Conservation (phyloP, 148 eudicot species). For the Rhododendron simsii region DNA sequence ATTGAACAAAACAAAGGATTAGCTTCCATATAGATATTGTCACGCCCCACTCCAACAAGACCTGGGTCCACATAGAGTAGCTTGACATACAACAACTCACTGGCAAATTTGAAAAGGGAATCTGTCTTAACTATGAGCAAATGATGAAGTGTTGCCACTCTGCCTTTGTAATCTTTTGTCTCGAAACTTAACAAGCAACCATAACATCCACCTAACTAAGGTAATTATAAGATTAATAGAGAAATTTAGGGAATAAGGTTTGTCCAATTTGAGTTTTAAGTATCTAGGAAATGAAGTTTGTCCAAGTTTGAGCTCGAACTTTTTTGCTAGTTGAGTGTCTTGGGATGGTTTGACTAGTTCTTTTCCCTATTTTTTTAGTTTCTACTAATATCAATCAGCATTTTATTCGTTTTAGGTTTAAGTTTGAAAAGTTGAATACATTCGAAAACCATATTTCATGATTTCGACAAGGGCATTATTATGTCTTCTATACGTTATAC, state of each 20-base stretch:
- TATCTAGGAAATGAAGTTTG: background rate
- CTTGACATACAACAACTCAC: background rate
- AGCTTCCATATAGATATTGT: background rate
- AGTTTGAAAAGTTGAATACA: background rate
- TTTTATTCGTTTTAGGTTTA: background rate
- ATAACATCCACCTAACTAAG: background rate
- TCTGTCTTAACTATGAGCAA: background rate
- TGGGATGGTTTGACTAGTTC: background rate
- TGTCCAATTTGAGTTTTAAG: background rate
- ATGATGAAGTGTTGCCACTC: background rate
- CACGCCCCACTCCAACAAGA: background rate
- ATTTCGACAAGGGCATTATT: background rate
- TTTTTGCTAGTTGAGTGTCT: background rate
- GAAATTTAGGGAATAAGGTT: background rate
- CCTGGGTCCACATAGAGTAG: background rate
- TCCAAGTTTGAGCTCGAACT: background rate
- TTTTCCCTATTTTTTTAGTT: background rate
- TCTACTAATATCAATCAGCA: background rate
- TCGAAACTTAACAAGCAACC: background rate
- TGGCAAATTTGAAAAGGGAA: background rate
- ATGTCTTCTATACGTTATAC: background rate
- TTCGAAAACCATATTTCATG: background rate
- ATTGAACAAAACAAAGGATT: background rate
- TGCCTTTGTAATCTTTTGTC: background rate
- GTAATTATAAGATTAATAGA: background rate